These are phyloP conservation scores for Penicillium capsulatum DNA, from an alignment of 2,329 filamentous ascomycete species.

Conservation along the genomic window DNA sequence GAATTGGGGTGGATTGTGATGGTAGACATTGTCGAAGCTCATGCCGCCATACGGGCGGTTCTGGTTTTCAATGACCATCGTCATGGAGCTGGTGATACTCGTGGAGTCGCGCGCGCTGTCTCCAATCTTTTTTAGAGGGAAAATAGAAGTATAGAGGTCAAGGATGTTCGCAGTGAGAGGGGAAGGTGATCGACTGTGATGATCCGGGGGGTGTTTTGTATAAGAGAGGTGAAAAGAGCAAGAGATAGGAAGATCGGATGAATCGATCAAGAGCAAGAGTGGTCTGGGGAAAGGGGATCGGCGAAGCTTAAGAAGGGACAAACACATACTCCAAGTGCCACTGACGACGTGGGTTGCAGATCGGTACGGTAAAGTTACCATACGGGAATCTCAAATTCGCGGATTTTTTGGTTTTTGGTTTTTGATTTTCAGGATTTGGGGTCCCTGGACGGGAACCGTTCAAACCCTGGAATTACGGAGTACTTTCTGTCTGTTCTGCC, in stretches of 20 bases:
- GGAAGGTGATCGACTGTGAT: slow-evolving; percentile 14
- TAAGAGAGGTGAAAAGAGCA: slow-evolving; percentile 10
- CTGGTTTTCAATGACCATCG: slow-evolving; percentile 89
- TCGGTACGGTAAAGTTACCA: slow-evolving; percentile 25
- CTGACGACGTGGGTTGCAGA: slow-evolving; percentile 43
- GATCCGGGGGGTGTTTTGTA: slow-evolving; percentile 17
- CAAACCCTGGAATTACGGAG: no score
- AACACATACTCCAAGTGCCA: slow-evolving; percentile 34
- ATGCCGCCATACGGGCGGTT: slow-evolving; percentile 75
- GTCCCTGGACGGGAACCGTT: no score
- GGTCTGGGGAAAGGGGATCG: slow-evolving; percentile 43
- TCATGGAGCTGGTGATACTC: slow-evolving; percentile 59
- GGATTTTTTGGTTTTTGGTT: slow-evolving; percentile 1
- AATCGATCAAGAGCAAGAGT: slow-evolving; percentile 16
- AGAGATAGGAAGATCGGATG: slow-evolving; percentile 19
- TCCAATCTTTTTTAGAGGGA: no score
- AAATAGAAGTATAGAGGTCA: no score
- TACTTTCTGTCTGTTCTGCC: no score
- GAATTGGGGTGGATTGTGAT: slow-evolving; percentile 64
- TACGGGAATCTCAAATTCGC: slow-evolving; percentile 7
- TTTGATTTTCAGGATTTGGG: no score
- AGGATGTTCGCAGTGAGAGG: no score
- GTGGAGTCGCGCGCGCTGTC: slow-evolving; percentile 11
- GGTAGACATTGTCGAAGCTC: slow-evolving; percentile 75
- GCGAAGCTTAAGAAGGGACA: slow-evolving; percentile 44